These are phyloP conservation scores for Neurospora pannonica DNA, from an alignment of 495 filamentous ascomycete species.

Conservation along the genomic window DNA sequence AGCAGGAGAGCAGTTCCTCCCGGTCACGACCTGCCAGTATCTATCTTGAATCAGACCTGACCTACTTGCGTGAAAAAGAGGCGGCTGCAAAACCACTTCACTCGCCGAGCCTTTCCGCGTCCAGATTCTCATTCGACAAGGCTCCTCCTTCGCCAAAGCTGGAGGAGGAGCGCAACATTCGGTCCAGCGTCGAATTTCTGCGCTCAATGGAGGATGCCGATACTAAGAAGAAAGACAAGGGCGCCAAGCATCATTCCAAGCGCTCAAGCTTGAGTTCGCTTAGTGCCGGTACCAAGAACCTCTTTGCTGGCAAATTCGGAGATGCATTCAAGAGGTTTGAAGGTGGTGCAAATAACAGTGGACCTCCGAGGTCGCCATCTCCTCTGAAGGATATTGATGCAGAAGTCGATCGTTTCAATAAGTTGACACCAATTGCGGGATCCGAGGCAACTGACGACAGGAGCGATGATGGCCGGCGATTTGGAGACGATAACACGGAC, in stretches of 20 bases:
- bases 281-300: conserved; percentile 66
- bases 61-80: conserved; percentile 60
- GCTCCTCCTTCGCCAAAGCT: conserved; percentile 29
- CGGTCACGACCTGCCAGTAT: conserved; percentile 45
- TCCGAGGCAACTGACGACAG: conserved; percentile 66
- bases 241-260: conserved; percentile 70
- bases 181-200: conserved; percentile 82
- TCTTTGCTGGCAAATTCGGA: conserved; percentile 83
- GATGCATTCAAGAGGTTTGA: conserved; percentile 95
- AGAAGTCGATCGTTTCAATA: not conserved
- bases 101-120: conserved; percentile 27
- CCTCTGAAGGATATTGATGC: conserved; percentile 40
- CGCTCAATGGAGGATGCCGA: conserved; percentile 65
- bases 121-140: conserved; percentile 27
- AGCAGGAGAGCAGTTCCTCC: conserved; percentile 7
- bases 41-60: conserved; percentile 69
- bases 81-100: conserved; percentile 25
- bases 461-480: conserved; percentile 55
- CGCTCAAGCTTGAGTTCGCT: conserved; percentile 73
- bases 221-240: conserved; percentile 60
- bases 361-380: conserved; percentile 42
- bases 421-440: conserved; percentile 61
- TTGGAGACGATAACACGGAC: conserved; percentile 40
- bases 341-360: conserved; percentile 38
- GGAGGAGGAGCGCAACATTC: conserved; percentile 59